A percentile compares a stretch with the other conserved stretches of the same genome.
Conservation (phyloP, 1,284 basidiomycete species). For the Schizophyllum amplum region DNA sequence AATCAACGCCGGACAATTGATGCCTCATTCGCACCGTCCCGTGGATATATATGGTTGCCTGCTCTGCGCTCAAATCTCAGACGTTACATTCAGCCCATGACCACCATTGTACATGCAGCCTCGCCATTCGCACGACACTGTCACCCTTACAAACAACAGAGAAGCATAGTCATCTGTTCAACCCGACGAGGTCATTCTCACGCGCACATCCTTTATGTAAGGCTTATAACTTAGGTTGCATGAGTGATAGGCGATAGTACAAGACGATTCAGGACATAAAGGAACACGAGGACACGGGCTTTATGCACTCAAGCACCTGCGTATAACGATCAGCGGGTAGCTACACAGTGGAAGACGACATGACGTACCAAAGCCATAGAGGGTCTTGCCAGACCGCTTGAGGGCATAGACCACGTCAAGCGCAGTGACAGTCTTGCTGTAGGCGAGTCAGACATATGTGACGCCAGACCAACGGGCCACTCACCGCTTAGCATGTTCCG, state of each 20-base stretch:
- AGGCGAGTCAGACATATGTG: not conserved
- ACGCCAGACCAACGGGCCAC: conserved; percentile 10
- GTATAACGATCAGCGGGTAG: not conserved
- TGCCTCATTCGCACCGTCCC: too few species aligned
- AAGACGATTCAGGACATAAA: not conserved
- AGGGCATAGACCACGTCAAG: conserved; percentile 78
- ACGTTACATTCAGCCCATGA: too few species aligned
- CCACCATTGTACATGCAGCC: too few species aligned
- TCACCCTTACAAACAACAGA: too few species aligned
- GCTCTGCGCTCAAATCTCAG: too few species aligned
- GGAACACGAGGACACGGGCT: not conserved
- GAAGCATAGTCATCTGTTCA: too few species aligned
- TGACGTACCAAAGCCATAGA: conserved; percentile 46
- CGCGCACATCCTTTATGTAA: not conserved
- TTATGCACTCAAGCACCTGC: not conserved
- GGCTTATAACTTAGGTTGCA: not conserved
- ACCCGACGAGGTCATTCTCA: not conserved
- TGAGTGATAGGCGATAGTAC: not conserved
- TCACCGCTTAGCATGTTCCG: conserved; percentile 78
- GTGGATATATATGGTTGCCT: too few species aligned
- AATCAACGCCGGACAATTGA: too few species aligned
- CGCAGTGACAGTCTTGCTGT: conserved; percentile 74
- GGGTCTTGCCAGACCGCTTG: conserved; percentile 73
- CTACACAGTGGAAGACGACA: not conserved
- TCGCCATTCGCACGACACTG: too few species aligned